Evolutionary conservation across 495 filamentous ascomycete genomes (phyloP).

Genomic region (Parathielavia appendiculata): DNA sequence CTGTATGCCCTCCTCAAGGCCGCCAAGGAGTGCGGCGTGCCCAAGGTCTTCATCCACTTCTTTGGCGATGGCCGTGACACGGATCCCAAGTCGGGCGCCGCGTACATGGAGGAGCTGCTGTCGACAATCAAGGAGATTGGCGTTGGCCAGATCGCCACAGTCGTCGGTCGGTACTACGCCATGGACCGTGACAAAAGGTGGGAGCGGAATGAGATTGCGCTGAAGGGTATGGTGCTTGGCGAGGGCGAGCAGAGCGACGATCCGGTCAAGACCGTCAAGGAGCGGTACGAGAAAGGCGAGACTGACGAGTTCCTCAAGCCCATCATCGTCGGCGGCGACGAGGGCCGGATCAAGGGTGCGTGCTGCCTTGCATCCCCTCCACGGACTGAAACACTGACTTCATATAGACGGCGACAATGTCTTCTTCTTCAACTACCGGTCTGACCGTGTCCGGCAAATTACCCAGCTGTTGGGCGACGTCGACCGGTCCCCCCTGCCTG

Average conservation of each 20-base stretch:
- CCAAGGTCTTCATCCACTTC: constrained; percentile 96
- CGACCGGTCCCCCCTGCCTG: constrained; percentile 81
- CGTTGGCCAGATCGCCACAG: constrained; percentile 80
- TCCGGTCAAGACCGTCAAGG: constrained; percentile 78
- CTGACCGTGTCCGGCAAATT: constrained; percentile 93
- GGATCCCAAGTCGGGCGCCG: constrained; percentile 84
- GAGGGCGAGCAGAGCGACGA: constrained; percentile 82
- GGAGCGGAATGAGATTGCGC: constrained; percentile 84
- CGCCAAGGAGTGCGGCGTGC: constrained; percentile 80
- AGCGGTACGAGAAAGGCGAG: constrained; percentile 79
- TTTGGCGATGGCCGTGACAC: constrained; percentile 97
- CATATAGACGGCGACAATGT: constrained; percentile 75
- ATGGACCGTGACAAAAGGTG: constrained; percentile 99
- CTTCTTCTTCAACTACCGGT: constrained; percentile 99
- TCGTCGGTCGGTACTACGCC: constrained; percentile 93
- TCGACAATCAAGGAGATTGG: constrained; percentile 76
- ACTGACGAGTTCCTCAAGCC: constrained; percentile 98
- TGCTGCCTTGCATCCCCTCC: not conserved
- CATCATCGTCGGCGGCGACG: constrained; percentile 86
- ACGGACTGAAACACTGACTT: constrained; percentile 15
- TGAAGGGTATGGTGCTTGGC: constrained; percentile 79
- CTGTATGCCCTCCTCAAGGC: constrained; percentile 79
- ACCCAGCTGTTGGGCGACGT: constrained; percentile 89
- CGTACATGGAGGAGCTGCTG: constrained; percentile 80
- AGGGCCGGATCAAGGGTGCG: constrained; percentile 75